A percentile compares a stretch with the other conserved stretches of the same genome.
Conservation (phyloP, 139 green algal genomes). For the Chlorella sorokiniana region DNA sequence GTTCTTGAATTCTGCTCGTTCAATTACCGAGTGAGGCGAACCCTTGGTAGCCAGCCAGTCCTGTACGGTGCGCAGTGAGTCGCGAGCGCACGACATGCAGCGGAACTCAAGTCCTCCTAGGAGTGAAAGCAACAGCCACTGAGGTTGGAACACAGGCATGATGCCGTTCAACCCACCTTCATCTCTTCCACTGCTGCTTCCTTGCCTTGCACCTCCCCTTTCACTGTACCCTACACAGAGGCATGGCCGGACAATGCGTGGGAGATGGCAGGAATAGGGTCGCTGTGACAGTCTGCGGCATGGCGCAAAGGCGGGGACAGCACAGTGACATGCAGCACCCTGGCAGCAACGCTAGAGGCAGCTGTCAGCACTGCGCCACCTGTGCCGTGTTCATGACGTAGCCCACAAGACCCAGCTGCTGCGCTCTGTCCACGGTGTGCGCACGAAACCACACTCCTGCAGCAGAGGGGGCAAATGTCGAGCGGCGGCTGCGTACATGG, state of each 20-base stretch:
- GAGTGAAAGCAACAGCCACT: not conserved
- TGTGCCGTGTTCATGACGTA: conserved; percentile 32
- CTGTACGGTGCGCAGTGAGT: not conserved
- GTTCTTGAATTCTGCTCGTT: conserved; percentile 30
- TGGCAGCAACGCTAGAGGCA: not conserved
- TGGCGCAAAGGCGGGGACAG: not conserved
- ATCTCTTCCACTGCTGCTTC: conserved; percentile 22
- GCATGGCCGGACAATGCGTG: not conserved
- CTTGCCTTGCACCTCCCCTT: conserved; percentile 19
- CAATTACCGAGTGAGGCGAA: conserved; percentile 30
- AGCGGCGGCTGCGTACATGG: not conserved
- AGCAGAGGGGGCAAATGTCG: conserved; percentile 2
- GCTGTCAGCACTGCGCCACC: not conserved
- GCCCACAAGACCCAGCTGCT: conserved; percentile 31
- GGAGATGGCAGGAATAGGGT: not conserved
- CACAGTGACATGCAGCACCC: not conserved
- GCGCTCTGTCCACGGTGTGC: conserved; percentile 28
- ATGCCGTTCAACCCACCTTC: conserved; percentile 22
- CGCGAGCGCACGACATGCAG: too few relatives aligned
- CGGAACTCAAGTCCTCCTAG: not conserved
- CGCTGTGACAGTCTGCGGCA: not conserved
- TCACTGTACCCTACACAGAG: conserved; percentile 8
- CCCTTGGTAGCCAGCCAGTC: conserved; percentile 37
- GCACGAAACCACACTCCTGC: conserved; percentile 48
- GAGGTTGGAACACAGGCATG: too few relatives aligned